phyloP scores from a whole-genome alignment of 1,139 yeast species.

The Saccharomyces pastorianus region DNA sequence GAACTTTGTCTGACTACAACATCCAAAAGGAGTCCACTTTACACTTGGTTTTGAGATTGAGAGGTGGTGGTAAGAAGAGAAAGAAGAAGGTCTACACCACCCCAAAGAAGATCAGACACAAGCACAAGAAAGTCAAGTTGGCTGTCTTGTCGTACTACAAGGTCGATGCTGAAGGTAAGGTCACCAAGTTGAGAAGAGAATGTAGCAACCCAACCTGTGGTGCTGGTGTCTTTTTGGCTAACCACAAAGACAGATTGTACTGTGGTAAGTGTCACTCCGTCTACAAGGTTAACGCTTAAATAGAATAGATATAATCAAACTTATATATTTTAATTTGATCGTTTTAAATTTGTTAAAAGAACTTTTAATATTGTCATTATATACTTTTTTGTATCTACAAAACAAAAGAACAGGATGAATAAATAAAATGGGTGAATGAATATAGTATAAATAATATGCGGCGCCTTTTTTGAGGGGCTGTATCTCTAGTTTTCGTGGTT shows the following conservation, averaged over 20 bases:
- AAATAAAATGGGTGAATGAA: not conserved
- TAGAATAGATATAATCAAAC: constrained; percentile 4
- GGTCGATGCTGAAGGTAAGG: constrained; percentile 97
- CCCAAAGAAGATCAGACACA: constrained; percentile 99
- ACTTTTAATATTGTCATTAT: not conserved
- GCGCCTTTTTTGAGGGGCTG: not conserved
- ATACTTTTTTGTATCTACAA: not conserved
- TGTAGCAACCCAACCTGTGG: constrained; percentile 92
- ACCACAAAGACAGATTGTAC: constrained; percentile 98
- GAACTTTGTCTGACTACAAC: constrained; percentile 79
- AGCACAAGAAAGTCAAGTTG: constrained; percentile 98
- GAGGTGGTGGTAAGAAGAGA: constrained; percentile 99
- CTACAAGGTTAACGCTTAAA: constrained; percentile 38
- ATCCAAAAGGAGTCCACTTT: constrained; percentile 98
- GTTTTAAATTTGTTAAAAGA: not conserved
- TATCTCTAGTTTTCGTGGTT: constrained; percentile 10
- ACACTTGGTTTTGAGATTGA: constrained; percentile 95
- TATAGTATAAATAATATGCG: not conserved
- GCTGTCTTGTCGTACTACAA: constrained; percentile 99
- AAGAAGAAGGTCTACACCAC: constrained; percentile 99
- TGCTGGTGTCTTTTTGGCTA: constrained; percentile 99
- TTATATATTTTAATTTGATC: constrained; percentile 3
- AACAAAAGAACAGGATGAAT: not conserved
- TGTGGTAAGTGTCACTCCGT: constrained; percentile 99
- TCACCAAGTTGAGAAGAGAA: constrained; percentile 98